Percentiles rank a stretch among this genome's conserved stretches.
phyloP scores from a whole-genome alignment of 345 rosid species.

The Draba incana region DNA sequence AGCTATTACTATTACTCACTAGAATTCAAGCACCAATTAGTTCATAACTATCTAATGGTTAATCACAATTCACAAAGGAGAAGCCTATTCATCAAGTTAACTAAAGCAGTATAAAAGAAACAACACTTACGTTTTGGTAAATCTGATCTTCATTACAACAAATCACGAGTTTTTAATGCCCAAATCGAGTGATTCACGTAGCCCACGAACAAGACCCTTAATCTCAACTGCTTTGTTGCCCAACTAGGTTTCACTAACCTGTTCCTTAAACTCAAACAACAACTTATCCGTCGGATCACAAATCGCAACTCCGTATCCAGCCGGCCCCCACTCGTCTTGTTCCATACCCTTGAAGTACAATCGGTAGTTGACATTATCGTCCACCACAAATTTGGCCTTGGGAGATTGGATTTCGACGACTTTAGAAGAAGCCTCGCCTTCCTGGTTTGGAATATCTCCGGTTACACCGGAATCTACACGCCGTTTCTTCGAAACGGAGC shows the following conservation, averaged over 20 bases:
- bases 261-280: neutral
- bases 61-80: no score
- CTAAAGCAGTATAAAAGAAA: no score
- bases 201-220: constrained; percentile 8
- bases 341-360: constrained; percentile 30
- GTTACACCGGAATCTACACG: neutral
- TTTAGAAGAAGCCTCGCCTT: neutral
- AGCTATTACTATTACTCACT: no score
- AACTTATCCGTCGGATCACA: no score
- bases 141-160: neutral
- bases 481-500: neutral
- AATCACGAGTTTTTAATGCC: neutral
- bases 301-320: no score
- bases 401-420: neutral
- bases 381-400: neutral
- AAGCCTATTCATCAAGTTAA: no score
- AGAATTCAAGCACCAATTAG: no score
- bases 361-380: neutral
- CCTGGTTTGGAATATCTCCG: neutral
- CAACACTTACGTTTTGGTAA: constrained; percentile 10
- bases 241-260: neutral
- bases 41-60: no score
- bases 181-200: constrained; percentile 1
- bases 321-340: neutral
- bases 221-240: neutral